Evolutionary conservation across 345 rosid genomes (phyloP), one percentile per base, ranked within the genome.

Genomic region (Draba incana): DNA sequence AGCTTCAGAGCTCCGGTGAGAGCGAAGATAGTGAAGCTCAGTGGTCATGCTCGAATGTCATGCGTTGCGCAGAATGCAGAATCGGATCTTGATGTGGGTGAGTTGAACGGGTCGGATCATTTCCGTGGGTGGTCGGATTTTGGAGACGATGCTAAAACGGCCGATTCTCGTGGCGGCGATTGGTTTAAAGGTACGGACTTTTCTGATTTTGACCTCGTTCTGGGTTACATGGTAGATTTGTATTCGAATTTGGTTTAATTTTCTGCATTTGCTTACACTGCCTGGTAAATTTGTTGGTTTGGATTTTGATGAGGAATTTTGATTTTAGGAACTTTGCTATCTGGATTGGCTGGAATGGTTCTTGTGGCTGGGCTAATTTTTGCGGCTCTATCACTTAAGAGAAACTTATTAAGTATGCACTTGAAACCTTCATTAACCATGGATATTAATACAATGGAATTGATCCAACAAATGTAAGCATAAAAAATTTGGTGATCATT

Each of bases 91-190:
- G 39, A 57, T n/a, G 43, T 47, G 48, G 15, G 45, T 53, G 72
- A 60, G 20, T 53, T 77, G 60, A 60, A 73, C 62, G 67, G 66
- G 45, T 70, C 82, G 45, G 88, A 83, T 81, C 69, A 57, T 28
- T 80, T 88, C 51, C 65, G 87, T 44, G 98, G 97, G 6, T 87
- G 97, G 97, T 64, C 84, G 27, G 82, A 80, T 70, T 81, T 87
- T 3, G 88, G 71, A 52, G 73, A 63, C 10, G 81, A 45, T 28
- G 85, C 77, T 23, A 69, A 68, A 39, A 64, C 81, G 10, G 8
- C 10, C 11, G 80, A 81, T 58, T 75, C 78, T 10, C 76, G 66
- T 47, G 81, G 71, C 75, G 84, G 77, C 65, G 69, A 80, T 59
- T 80, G 80, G 85, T 48, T 77, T 39, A 80, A 79, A 83, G 98